Evolutionary conservation across 2,329 filamentous ascomycete genomes (phyloP), one percentile per base, ranked within the genome.

Genomic region (Emmonsia crescens): DNA sequence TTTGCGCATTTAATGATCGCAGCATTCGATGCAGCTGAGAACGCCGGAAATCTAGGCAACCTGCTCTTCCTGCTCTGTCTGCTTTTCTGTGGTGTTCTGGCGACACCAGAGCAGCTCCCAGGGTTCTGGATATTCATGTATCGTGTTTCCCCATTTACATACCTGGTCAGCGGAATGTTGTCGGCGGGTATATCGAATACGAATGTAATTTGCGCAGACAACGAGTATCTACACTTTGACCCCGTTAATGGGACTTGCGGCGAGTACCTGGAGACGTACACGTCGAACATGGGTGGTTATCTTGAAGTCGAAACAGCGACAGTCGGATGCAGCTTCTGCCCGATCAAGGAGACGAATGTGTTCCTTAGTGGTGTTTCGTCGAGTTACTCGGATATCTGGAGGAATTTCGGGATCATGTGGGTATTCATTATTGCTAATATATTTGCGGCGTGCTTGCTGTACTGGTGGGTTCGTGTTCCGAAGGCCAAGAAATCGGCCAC

Each of bases 41-140:
- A 85, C 0, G 88, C 86, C 2, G 82, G 81, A 4, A 83, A 81
- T 51, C 72, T 89, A 21, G 84, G 83, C 61, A 84, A 83, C 6
- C 69, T 88, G 24, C 69, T 86, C 14, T 80, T 82, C 62, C 78
- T 83, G 33, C 79, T 87, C 71, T 81, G 78, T 64, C 75, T 84
- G 36, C 77, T 83, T 61, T 88, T 88, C 76, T 83, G 81, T 67
- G 74, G 85, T 70, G 71, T 75, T 60, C 69, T 75, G 60, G 83
- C 86, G 63, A 72, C 79, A 0, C 82, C 85, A 0, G 62, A 68
- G 3, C 77, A 79, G 0, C 77, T 91, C 0, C 87, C 87, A 0
- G 80, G 83, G 0, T 90, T 91, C 76, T 91, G 88, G 88, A 83
- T 84, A 62, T 90, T 89, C 75, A 89, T 90, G 87, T 88, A 89